Percentiles rank a stretch among this genome's conserved stretches.
These are phyloP conservation scores for Neurospora discreta DNA, from an alignment of 495 filamentous ascomycete genomes.

Conservation along the genomic window DNA sequence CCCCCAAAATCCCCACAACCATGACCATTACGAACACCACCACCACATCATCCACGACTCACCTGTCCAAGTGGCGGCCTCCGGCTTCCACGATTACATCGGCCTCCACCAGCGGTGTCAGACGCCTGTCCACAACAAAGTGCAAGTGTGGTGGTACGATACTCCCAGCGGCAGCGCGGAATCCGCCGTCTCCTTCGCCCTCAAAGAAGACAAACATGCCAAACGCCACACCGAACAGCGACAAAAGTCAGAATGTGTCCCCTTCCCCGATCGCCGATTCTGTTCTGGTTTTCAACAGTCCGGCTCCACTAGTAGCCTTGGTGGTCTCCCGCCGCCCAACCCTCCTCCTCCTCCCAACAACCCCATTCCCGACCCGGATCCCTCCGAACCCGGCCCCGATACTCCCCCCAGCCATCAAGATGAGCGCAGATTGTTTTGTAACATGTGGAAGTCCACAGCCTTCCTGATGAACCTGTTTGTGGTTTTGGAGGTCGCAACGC, in stretches of 20 bases:
- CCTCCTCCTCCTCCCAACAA: neutral
- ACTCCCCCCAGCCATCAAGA: slow-evolving; percentile 49
- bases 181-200: too few relatives aligned
- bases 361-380: slow-evolving; percentile 30
- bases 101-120: slow-evolving; percentile 76
- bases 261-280: slow-evolving; percentile 33
- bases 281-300: neutral
- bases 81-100: slow-evolving; percentile 52
- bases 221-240: neutral
- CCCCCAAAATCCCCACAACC: slow-evolving; percentile 11
- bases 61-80: neutral
- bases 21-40: neutral
- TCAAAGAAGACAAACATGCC: too few relatives aligned
- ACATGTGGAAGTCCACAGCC: slow-evolving; percentile 78
- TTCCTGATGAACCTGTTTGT: slow-evolving; percentile 78
- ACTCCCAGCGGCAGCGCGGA: neutral
- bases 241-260: slow-evolving; percentile 17
- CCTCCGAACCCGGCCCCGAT: slow-evolving; percentile 47
- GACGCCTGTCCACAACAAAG: slow-evolving; percentile 8
- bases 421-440: slow-evolving; percentile 76
- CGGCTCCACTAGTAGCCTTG: neutral
- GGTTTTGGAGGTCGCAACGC: slow-evolving; percentile 60
- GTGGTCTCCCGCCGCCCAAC: neutral
- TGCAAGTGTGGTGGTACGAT: slow-evolving; percentile 7
- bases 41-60: neutral